phyloP scores from a whole-genome alignment of 768 basidiomycete species.

The Leccinellum albellum region DNA sequence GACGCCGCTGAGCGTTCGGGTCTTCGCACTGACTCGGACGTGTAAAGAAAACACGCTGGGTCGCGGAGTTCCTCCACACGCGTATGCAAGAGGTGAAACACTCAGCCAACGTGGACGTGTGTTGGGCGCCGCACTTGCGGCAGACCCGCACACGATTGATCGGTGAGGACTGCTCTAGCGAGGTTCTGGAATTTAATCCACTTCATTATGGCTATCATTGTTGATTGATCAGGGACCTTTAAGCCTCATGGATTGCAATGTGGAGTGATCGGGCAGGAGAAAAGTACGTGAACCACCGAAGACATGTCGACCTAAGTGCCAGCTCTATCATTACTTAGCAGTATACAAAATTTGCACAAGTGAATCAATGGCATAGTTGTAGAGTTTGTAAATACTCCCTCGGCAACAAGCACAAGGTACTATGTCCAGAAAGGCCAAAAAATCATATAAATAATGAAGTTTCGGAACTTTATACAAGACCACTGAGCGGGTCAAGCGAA shows the following conservation, averaged over 20 bases:
- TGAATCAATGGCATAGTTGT: neutral
- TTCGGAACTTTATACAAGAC: neutral
- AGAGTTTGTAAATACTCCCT: neutral
- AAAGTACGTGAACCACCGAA: neutral
- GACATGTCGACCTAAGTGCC: neutral
- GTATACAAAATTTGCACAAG: neutral
- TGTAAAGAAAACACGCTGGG: neutral
- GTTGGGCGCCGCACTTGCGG: neutral
- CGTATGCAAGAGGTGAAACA: neutral
- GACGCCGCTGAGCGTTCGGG: neutral
- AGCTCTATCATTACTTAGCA: neutral
- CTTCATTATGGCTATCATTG: neutral
- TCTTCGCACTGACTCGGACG: neutral
- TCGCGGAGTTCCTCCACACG: neutral
- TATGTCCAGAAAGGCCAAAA: neutral
- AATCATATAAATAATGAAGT: constrained; percentile 1
- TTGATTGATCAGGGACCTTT: neutral
- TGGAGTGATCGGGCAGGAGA: neutral
- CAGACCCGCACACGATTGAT: neutral
- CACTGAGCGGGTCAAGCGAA: neutral
- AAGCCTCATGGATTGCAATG: neutral
- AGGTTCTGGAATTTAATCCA: neutral
- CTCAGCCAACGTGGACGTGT: neutral
- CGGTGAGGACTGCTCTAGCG: neutral
- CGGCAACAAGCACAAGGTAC: neutral